These are phyloP conservation scores for California macrophylla DNA, from an alignment of 441 rosid genomes.

Conservation along the genomic window DNA sequence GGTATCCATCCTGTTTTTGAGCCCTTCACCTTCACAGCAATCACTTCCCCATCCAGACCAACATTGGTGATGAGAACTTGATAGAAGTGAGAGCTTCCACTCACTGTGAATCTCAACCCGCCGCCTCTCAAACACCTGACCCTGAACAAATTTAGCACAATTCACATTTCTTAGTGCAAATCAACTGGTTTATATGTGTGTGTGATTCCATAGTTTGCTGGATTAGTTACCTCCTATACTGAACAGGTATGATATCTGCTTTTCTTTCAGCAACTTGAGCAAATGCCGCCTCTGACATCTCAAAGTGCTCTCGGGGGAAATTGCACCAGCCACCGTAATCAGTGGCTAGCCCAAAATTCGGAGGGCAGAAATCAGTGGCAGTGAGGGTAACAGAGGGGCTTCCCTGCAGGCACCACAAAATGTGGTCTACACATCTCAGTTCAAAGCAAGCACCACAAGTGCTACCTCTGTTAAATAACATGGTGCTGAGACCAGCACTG, in stretches of 20 bases:
- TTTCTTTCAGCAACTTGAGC: slow-evolving; percentile 56
- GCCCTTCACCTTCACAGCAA: slow-evolving; percentile 78
- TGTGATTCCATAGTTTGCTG: not conserved
- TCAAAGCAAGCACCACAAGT: slow-evolving; percentile 81
- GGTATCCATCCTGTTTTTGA: slow-evolving; percentile 83
- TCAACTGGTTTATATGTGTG: not conserved
- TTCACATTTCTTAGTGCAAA: not conserved
- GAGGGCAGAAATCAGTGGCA: slow-evolving; percentile 89
- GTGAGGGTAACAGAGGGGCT: slow-evolving; percentile 76
- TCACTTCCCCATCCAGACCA: slow-evolving; percentile 63
- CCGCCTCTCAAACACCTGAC: slow-evolving; percentile 61
- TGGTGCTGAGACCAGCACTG: slow-evolving; percentile 71
- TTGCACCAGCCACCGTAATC: slow-evolving; percentile 94
- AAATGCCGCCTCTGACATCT: slow-evolving; percentile 79
- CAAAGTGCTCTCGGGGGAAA: slow-evolving; percentile 77
- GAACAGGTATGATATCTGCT: slow-evolving; percentile 72
- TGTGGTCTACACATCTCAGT: slow-evolving; percentile 80
- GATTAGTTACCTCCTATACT: slow-evolving; percentile 42
- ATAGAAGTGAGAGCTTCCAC: slow-evolving; percentile 56
- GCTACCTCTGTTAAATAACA: slow-evolving; percentile 69
- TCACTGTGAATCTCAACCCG: slow-evolving; percentile 58
- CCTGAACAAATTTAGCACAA: slow-evolving; percentile 29
- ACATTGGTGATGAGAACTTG: slow-evolving; percentile 70
- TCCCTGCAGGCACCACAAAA: slow-evolving; percentile 69
- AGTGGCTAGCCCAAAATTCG: slow-evolving; percentile 63